Base-by-base conservation (phyloP, 139 green algal species). In the Chlamydomonas applanata region DNA sequence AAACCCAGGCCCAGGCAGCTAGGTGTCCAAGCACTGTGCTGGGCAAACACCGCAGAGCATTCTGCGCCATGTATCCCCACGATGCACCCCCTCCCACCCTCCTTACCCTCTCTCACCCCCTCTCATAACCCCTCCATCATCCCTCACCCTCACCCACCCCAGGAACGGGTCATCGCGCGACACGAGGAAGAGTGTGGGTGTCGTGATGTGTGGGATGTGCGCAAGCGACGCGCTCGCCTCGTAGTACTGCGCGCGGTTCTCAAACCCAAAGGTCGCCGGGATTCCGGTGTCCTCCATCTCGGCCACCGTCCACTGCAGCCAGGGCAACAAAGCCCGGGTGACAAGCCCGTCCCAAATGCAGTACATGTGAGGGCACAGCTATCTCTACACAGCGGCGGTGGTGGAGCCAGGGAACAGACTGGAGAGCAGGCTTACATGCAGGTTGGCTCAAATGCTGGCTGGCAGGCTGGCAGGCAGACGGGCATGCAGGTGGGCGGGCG, bases 101-200 rank as follows among this genome's bases (percentile, higher is more conserved):
- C n/a, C n/a, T n/a, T n/a, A n/a, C 40, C 22, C 5, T 29, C 71
- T n/a, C 5, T 32, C 27, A 24, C 34, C 25, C 34, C n/a, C 5
- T 27, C 56, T 32, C 54, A 25, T 35, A 29, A 13, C 64, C 40
- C 7, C 11, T 7, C 40, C 40, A 49, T 49, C 7, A 19, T 7
- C 40, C 7, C 11, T 7, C 11, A 11, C 7, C 40, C 40, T 7
- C 24, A 4, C 77, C 75, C 71, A 87, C 82, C 87, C 87, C 40
- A 92, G 64, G 49, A 92, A 92, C 0, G 85, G 85, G 60, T 92
- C 87, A 65, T 92, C 87, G 25, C 72, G 46, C 16, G 83, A 76
- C 19, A 85, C 32, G 27, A 92, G 68, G 60, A 92, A 85, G 16
- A 92, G 77, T 0, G 79, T 85, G 16, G 84, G 86, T 19, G 85